These are phyloP conservation scores for Entomortierella lignicola DNA, from an alignment of 192 early-diverging fungal genomes.

Conservation along the genomic window DNA sequence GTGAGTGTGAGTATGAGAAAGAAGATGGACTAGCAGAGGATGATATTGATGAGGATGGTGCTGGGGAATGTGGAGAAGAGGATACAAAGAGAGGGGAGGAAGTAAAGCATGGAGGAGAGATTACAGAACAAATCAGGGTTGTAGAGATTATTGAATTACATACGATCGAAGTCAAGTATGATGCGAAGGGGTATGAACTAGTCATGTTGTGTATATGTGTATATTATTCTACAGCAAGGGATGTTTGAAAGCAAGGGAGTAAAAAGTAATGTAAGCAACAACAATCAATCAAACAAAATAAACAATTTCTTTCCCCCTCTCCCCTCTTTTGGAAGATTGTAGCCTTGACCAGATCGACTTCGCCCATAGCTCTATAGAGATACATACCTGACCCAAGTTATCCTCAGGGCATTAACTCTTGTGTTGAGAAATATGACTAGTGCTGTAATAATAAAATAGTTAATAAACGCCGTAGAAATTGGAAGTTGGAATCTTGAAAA, in stretches of 20 bases:
- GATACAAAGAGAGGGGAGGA: background rate
- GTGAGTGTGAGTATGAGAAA: background rate
- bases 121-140: slow-evolving; percentile 25
- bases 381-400: too few relatives aligned
- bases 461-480: slow-evolving; percentile 7
- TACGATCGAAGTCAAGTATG: slow-evolving; percentile 29
- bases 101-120: slow-evolving; percentile 5
- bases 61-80: background rate
- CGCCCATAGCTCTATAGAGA: too few relatives aligned
- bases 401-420: too few relatives aligned
- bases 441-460: background rate
- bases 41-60: background rate
- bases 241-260: too few relatives aligned
- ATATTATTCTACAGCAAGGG: too few relatives aligned
- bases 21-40: background rate
- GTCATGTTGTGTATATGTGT: background rate
- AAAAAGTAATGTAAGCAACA: too few relatives aligned
- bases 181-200: slow-evolving; percentile 5
- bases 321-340: too few relatives aligned
- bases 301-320: too few relatives aligned
- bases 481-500: slow-evolving; percentile 38
- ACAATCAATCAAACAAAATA: too few relatives aligned
- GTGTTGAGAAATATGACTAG: too few relatives aligned
- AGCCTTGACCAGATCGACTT: too few relatives aligned
- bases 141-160: slow-evolving; percentile 40